Evolutionary conservation across 208 protist genomes (phyloP).

Genomic region (Wallacemonas collosoma): DNA sequence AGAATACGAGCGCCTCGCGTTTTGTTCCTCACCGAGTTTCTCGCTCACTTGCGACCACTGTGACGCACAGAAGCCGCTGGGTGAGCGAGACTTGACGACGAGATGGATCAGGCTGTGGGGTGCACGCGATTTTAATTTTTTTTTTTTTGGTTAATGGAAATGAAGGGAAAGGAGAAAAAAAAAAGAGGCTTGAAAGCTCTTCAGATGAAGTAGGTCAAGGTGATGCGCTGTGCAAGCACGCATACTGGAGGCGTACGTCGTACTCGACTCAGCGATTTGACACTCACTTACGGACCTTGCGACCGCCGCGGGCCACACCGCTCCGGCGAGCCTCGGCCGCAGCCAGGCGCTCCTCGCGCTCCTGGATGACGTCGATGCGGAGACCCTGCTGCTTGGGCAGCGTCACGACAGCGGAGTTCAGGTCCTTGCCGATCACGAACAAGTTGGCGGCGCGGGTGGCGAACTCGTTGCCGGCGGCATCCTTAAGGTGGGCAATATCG

Average conservation of each 20-base stretch:
- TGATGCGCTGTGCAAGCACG: background rate
- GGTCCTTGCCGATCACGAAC: no score
- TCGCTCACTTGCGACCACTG: no score
- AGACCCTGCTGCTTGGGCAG: no score
- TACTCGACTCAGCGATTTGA: background rate
- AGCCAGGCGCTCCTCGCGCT: no score
- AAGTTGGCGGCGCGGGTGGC: no score
- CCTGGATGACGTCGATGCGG: no score
- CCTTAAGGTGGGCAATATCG: no score
- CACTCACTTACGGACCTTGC: slow-evolving; percentile 65
- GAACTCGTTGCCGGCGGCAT: no score
- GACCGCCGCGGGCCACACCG: slow-evolving; percentile 34
- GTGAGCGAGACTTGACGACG: background rate
- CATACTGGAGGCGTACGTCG: background rate
- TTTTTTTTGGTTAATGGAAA: slow-evolving; percentile 10
- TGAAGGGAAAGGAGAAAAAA: slow-evolving; percentile 25
- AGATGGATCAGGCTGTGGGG: background rate
- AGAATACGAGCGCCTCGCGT: no score
- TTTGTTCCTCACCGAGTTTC: no score
- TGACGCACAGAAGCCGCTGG: no score
- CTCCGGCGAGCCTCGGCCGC: slow-evolving; percentile 73
- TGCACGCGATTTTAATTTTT: slow-evolving; percentile 5
- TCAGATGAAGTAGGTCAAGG: slow-evolving; percentile 12
- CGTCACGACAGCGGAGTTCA: no score
- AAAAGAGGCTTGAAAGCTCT: slow-evolving; percentile 21